Base-by-base conservation (phyloP, 2,329 filamentous ascomycete genomes). In the Colletotrichum simmondsii region DNA sequence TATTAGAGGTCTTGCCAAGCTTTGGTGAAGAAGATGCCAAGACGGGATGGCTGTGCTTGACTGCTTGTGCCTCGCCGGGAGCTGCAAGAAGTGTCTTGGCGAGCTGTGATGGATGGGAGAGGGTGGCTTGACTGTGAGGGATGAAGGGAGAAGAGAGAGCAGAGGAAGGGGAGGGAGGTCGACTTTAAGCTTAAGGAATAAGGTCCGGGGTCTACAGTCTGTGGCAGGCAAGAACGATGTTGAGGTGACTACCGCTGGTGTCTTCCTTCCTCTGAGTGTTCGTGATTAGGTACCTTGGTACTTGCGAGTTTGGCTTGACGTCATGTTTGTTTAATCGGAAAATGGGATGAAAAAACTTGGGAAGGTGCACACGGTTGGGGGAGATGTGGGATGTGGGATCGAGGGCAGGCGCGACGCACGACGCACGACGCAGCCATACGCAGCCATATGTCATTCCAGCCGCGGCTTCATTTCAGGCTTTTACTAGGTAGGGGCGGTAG, bases 31-130 rank as follows among this genome's bases (percentile, higher is more conserved):
- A 70, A 2, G 32, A 60, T 59, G 70, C 70, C 70, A 72, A 72
- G 70, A 49, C 70, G 70, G 70, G 54, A 65, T 70, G 70, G 70
- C 66, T 69, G 54, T 56, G 70, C 70, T 70, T 70, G 59, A 69
- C 30, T 56, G 70, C 70, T 70, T 70, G 59, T 72, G 42, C 70
- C 70, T 61, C 59, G 58, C 53, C 35, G 46, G 53, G 46, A 53
- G 60, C 66, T 42, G 70, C 70, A 56, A 64, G 60, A 60, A 24
- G 42, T 35, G 11, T 32, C 70, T 72, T 65, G 70, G 70, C 70
- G 46, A 61, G 46, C 54, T 70, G 53, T 72, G 49, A 65, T 72
- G 60, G 60, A 56, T 72, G 59, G 42, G 28, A 58, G 57, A 10
- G 37, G 24, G 35, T 63, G 65, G 53, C 49, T 64, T 70, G 66